Evolutionary conservation across 306 rosid genomes (phyloP).

Genomic region (Arachis stenosperma): DNA sequence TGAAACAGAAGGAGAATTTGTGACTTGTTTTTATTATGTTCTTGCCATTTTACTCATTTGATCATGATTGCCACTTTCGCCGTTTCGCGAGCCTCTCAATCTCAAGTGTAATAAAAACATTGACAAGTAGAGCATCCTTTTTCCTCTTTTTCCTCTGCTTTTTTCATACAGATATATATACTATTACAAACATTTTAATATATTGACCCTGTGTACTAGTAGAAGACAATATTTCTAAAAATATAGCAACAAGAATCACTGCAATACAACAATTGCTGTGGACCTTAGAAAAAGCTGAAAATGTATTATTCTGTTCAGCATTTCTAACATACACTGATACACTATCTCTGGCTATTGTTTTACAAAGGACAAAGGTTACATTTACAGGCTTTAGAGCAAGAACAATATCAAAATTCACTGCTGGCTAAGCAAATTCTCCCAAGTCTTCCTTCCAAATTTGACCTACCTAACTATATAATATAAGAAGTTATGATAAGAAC

Average conservation of each 20-base stretch:
- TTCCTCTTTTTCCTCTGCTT: not conserved
- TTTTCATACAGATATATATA: not conserved
- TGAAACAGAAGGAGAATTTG: too few species aligned
- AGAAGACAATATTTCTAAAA: constrained; percentile 10
- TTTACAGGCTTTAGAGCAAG: constrained; percentile 38
- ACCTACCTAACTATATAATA: constrained; percentile 37
- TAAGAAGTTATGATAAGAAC: constrained; percentile 16
- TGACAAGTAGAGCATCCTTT: not conserved
- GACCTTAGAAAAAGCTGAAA: constrained; percentile 37
- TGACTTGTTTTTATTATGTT: too few species aligned
- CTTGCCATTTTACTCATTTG: too few species aligned
- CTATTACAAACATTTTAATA: constrained; percentile 25
- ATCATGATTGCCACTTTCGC: too few species aligned
- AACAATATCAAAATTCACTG: constrained; percentile 13
- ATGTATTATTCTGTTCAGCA: constrained; percentile 26
- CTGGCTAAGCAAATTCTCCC: constrained; percentile 38
- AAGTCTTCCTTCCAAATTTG: constrained; percentile 38
- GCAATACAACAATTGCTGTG: constrained; percentile 32
- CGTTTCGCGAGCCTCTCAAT: too few species aligned
- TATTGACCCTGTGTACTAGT: constrained; percentile 23
- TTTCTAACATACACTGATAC: constrained; percentile 32
- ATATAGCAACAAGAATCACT: constrained; percentile 17
- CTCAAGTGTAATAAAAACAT: too few species aligned
- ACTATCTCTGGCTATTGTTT: constrained; percentile 23
- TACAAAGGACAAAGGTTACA: constrained; percentile 36